A percentile compares a stretch with the other conserved stretches of the same genome.
Evolutionary conservation across 75 land plant genomes (phyloP).

Genomic region (Cryptomeria japonica): DNA sequence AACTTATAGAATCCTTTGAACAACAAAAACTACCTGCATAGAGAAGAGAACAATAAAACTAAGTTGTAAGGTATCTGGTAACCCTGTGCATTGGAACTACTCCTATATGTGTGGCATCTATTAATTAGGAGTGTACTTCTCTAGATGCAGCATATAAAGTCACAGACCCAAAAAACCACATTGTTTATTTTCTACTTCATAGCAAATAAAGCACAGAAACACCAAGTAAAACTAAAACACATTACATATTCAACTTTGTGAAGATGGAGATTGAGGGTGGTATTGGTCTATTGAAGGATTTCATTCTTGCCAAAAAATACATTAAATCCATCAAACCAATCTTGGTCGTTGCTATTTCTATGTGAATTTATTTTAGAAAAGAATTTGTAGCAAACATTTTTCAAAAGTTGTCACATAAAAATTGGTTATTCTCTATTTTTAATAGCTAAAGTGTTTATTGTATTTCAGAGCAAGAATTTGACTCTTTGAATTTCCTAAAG

Average conservation of each 20-base stretch:
- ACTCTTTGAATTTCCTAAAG: too few species aligned
- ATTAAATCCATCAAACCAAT: slow-evolving; percentile 52
- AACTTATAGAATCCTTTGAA: slow-evolving; percentile 77
- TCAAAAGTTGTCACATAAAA: too few species aligned
- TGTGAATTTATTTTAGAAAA: not conserved
- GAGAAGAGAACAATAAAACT: not conserved
- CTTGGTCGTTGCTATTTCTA: slow-evolving; percentile 27
- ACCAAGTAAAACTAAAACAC: not conserved
- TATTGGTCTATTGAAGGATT: slow-evolving; percentile 42
- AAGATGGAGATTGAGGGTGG: slow-evolving; percentile 41
- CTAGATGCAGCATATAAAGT: slow-evolving; percentile 60
- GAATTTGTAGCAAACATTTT: too few species aligned
- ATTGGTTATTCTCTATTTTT: too few species aligned
- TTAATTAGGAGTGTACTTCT: slow-evolving; percentile 82
- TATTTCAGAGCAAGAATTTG: too few species aligned
- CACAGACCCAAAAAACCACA: not conserved
- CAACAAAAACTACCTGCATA: slow-evolving; percentile 71
- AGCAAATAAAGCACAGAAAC: not conserved
- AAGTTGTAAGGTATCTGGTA: not conserved
- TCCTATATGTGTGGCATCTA: slow-evolving; percentile 75
- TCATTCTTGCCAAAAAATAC: slow-evolving; percentile 50
- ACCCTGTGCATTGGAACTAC: slow-evolving; percentile 66
- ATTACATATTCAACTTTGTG: slow-evolving; percentile 45
- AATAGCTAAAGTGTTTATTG: too few species aligned
- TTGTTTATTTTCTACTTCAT: not conserved